Conservation (phyloP, 345 rosid genomes). For the Euphorbia peplus region DNA sequence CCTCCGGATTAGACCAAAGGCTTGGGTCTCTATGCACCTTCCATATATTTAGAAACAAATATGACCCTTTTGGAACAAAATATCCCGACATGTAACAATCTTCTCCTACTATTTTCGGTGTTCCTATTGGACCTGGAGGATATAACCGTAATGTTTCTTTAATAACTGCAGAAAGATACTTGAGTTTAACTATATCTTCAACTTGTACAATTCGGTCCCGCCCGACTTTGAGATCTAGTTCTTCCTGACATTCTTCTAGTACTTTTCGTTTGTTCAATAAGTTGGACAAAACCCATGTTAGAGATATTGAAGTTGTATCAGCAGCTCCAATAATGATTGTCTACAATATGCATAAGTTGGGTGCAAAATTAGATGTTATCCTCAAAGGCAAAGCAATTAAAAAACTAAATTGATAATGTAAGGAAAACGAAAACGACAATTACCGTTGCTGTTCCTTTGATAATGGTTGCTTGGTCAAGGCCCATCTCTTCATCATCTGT, state of each 20-base stretch:
- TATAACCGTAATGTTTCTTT: constrained; percentile 22
- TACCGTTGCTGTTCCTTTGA: constrained; percentile 24
- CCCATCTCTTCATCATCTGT: constrained; percentile 5
- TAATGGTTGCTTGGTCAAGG: constrained; percentile 6
- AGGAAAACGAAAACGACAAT: no score
- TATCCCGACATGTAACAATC: constrained; percentile 9
- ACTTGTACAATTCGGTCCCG: constrained; percentile 35
- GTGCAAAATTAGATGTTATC: no score
- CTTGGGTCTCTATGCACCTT: constrained; percentile 10
- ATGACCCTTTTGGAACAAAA: constrained; percentile 9
- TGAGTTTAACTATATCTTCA: constrained; percentile 35
- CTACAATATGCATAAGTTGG: not conserved
- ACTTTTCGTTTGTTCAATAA: constrained; percentile 31
- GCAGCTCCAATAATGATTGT: constrained; percentile 41
- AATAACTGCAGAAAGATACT: constrained; percentile 24
- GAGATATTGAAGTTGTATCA: constrained; percentile 34
- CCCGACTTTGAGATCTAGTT: constrained; percentile 30
- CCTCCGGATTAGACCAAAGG: constrained; percentile 4
- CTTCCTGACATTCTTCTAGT: constrained; percentile 36
- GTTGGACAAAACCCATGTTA: constrained; percentile 39
- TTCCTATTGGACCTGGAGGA: constrained; percentile 15
- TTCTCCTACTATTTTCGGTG: constrained; percentile 9
- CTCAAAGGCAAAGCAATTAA: no score
- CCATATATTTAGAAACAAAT: not conserved
- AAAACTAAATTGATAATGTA: no score